Percentiles rank a stretch among this genome's conserved stretches.
Evolutionary conservation across 768 basidiomycete genomes (phyloP).

Genomic region (Chalciporus chontae): DNA sequence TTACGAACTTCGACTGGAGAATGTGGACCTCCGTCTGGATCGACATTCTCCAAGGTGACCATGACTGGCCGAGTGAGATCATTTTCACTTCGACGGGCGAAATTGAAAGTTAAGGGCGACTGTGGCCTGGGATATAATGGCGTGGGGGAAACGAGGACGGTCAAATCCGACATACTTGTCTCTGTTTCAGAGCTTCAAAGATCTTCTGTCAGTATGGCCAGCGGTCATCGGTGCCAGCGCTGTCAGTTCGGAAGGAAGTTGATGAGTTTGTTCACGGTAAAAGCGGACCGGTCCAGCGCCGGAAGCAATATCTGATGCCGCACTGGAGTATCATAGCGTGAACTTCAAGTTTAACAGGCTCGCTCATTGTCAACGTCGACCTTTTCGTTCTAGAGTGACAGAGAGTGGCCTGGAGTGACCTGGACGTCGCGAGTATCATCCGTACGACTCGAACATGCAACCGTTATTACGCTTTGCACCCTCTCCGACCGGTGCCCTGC

Average conservation of each 20-base stretch:
- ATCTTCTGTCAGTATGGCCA: neutral
- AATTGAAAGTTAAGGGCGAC: slow-evolving; percentile 25
- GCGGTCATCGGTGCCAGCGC: neutral
- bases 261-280: too few relatives aligned
- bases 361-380: too few relatives aligned
- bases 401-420: too few relatives aligned
- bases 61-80: slow-evolving; percentile 29
- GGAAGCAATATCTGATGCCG: too few relatives aligned
- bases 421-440: too few relatives aligned
- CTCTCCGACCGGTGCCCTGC: slow-evolving; percentile 91
- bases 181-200: neutral
- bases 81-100: slow-evolving; percentile 27
- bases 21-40: slow-evolving; percentile 20
- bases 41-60: slow-evolving; percentile 29
- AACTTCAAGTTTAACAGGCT: too few relatives aligned
- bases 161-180: slow-evolving; percentile 29
- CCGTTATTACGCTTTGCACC: slow-evolving; percentile 89
- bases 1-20: slow-evolving; percentile 24
- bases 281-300: neutral
- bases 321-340: too few relatives aligned
- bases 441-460: slow-evolving; percentile 9
- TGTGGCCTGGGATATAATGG: slow-evolving; percentile 21
- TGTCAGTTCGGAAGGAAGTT: neutral
- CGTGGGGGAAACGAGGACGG: slow-evolving; percentile 32
- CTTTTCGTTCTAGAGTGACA: too few relatives aligned